phyloP scores from a whole-genome alignment of 1,139 yeast species.

The Nematodospora anomalae region DNA sequence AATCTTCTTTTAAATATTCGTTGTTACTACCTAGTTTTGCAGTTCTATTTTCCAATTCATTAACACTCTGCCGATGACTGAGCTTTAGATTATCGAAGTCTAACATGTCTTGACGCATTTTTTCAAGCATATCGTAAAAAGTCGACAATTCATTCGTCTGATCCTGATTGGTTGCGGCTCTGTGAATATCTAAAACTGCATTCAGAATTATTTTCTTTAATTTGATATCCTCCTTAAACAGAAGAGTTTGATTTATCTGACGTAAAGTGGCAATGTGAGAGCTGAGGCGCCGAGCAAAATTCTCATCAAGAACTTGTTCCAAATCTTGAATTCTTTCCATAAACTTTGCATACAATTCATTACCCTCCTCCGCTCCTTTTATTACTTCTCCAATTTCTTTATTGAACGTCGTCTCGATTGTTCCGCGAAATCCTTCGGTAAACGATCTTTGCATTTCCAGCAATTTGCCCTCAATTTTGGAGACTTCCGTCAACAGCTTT shows the following conservation, averaged over 20 bases:
- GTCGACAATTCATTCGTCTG: neutral
- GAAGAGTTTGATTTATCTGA: too few relatives aligned
- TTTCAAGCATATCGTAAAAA: too few relatives aligned
- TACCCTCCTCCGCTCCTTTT: neutral
- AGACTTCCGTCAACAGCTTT: slow-evolving; percentile 1
- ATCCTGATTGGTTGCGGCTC: neutral
- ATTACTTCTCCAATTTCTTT: neutral
- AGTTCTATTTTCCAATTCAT: neutral
- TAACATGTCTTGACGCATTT: neutral
- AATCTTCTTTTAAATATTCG: neutral
- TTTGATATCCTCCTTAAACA: too few relatives aligned
- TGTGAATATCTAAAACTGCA: too few relatives aligned
- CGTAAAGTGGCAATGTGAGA: too few relatives aligned
- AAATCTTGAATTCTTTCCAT: neutral
- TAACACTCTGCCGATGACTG: neutral
- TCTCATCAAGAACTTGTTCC: neutral
- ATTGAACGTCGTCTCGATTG: neutral
- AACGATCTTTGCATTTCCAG: neutral
- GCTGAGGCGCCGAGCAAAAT: neutral
- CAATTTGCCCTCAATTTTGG: slow-evolving; percentile 1
- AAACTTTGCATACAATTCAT: neutral
- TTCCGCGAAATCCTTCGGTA: neutral
- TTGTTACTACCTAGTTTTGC: neutral
- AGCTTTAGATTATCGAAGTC: neutral
- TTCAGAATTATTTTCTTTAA: too few relatives aligned